Percentiles rank a stretch among this genome's conserved stretches.
Conservation (phyloP, 2,329 filamentous ascomycete genomes). For the Pseudocercospora fijiensis region DNA sequence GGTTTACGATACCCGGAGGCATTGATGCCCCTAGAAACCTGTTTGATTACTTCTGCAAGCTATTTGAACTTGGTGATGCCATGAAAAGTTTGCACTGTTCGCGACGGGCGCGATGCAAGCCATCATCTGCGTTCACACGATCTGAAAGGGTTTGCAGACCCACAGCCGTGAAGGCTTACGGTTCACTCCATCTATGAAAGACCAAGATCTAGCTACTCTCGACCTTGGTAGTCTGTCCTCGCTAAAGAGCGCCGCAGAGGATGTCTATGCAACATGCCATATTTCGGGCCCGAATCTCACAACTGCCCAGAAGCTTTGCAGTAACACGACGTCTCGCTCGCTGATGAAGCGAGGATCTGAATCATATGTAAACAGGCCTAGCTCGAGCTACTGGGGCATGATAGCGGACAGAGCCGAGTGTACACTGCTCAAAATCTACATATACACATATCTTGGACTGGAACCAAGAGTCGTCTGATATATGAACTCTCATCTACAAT, state of each 20-base stretch:
- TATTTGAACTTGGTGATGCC: no score
- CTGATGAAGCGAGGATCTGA: background rate
- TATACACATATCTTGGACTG: background rate
- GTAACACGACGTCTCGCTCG: background rate
- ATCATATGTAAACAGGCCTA: background rate
- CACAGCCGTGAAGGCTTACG: no score
- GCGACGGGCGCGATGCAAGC: background rate
- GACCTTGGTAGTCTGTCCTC: no score
- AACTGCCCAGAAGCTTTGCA: background rate
- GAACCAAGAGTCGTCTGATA: background rate
- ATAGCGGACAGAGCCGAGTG: background rate
- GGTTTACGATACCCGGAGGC: background rate
- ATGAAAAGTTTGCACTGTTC: no score
- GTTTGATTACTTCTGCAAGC: no score
- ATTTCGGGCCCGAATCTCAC: background rate
- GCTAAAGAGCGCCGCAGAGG: no score
- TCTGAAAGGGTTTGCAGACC: no score
- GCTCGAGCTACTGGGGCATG: background rate
- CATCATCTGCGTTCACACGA: background rate
- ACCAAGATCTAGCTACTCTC: no score
- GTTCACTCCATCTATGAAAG: no score
- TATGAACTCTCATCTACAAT: background rate
- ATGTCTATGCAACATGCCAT: no score
- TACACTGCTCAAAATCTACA: background rate
- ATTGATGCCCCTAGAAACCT: background rate